A percentile compares a stretch with the other conserved stretches of the same genome.
These are phyloP conservation scores for Citrus cavaleriei DNA, from an alignment of 345 rosid species.

Conservation along the genomic window DNA sequence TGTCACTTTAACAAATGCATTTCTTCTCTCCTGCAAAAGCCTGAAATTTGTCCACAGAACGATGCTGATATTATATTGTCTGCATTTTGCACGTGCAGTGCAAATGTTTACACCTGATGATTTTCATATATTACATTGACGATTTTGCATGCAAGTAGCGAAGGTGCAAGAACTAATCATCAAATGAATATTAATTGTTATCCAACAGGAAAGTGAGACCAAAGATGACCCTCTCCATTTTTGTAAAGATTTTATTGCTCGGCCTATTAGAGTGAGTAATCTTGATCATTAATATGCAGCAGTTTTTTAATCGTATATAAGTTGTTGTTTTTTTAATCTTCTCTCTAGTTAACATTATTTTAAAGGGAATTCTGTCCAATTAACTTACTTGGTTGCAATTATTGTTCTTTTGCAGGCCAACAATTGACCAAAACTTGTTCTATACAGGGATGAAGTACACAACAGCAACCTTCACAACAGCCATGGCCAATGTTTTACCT, in stretches of 20 bases:
- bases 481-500: conserved; percentile 79
- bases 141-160: neutral
- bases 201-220: conserved; percentile 67
- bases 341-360: neutral
- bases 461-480: conserved; percentile 74
- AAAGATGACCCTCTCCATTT: conserved; percentile 63
- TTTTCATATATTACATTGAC: neutral
- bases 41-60: too few relatives aligned
- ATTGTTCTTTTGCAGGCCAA: conserved; percentile 38
- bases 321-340: neutral
- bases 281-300: neutral
- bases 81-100: too few relatives aligned
- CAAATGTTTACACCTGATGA: too few relatives aligned
- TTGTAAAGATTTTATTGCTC: conserved; percentile 59
- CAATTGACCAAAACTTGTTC: conserved; percentile 58
- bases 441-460: conserved; percentile 88
- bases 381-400: too few relatives aligned
- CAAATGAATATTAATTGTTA: neutral
- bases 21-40: neutral
- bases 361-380: conserved; percentile 21
- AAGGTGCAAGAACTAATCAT: neutral
- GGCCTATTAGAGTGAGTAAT: conserved; percentile 69
- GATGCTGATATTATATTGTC: too few relatives aligned
- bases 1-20: neutral
- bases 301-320: neutral